Evolutionary conservation across 805 yeast species (phyloP), one percentile per base, ranked within the genome.

Genomic region (Ogataea thermomethanolica): DNA sequence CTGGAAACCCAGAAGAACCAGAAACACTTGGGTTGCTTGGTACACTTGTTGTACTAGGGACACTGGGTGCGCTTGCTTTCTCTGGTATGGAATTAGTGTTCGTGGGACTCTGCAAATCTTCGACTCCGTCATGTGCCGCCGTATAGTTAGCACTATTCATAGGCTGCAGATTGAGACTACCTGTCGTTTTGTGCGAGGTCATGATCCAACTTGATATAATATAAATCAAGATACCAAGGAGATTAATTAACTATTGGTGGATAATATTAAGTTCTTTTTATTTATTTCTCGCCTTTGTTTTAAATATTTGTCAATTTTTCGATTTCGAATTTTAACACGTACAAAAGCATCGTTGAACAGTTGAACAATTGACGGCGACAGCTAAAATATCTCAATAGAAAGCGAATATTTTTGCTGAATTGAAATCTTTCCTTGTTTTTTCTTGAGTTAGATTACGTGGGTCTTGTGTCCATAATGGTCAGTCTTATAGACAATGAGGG

Each of bases 71-170:
- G 14, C 24, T 5, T 6, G 38, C 29, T 13, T 41, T 28, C 8
- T 32, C 38, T 3, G 35, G 26, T 10, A 15, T 15, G n/a, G 31
- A 22, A 22, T 36, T 38, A 13, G 41, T 14, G 26, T 20, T 29
- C 17, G 35, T 21, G n/a, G 27, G 33, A 11, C 35, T 35, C 17
- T 22, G 39, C 7, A 33, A 31, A n/a, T 31, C 33, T 17, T 37
- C 44, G 7, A 57, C 56, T 4, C 64, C 64, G 20, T 49, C 55
- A 10, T 48, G 39, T 5, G 64, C 63, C 5, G 65, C 65, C 2
- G 64, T 62, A 29, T 57, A 51, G 35, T 58, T 51, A 7, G 44
- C 50, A 36, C 62, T 57, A 30, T 54, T 53, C 66, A 63, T 63
- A 5, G 66, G 66, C 37, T 55, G 51, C 13, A 62, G 43, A 22